phyloP scores from a whole-genome alignment of 2,329 filamentous ascomycete species.

The Tolypocladium paradoxum region DNA sequence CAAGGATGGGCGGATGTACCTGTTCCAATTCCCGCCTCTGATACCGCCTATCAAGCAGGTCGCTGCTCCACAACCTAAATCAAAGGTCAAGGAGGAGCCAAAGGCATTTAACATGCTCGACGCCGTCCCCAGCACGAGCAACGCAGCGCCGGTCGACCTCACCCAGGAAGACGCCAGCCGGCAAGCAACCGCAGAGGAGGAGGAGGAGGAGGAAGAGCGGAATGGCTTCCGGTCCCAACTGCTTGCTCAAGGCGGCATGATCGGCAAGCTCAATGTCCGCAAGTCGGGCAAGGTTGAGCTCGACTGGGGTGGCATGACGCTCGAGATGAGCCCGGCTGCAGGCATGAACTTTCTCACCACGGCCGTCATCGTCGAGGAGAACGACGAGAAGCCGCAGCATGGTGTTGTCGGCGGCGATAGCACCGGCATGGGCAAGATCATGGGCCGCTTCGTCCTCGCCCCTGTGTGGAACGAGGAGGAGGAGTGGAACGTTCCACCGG shows the following conservation, averaged over 20 bases:
- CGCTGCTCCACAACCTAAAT: conserved; percentile 11
- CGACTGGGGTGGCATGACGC: conserved; percentile 48
- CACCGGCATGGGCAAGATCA: conserved; percentile 52
- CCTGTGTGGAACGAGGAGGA: conserved; percentile 48
- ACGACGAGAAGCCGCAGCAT: conserved; percentile 37
- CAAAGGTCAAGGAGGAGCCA: conserved; percentile 32
- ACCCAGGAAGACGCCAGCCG: conserved; percentile 19
- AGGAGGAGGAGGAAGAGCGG: conserved; percentile 19
- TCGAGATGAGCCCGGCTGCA: conserved; percentile 40
- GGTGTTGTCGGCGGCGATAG: conserved; percentile 36
- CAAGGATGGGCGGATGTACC: conserved; percentile 47
- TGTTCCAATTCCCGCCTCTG: conserved; percentile 55
- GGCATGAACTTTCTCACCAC: conserved; percentile 47
- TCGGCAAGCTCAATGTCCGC: conserved; percentile 49
- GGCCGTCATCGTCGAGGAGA: conserved; percentile 48
- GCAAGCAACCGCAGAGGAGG: conserved; percentile 9
- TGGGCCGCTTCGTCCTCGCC: conserved; percentile 50
- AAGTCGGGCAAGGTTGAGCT: conserved; percentile 52
- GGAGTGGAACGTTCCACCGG: conserved; percentile 37
- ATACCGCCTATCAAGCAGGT: conserved; percentile 41
- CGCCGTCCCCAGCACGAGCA: background rate
- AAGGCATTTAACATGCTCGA: conserved; percentile 27
- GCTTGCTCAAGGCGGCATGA: conserved; percentile 41
- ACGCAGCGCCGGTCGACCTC: conserved; percentile 28
- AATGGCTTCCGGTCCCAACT: conserved; percentile 26